These are phyloP conservation scores for Vicia sativa DNA, from an alignment of 306 rosid species.

Conservation along the genomic window DNA sequence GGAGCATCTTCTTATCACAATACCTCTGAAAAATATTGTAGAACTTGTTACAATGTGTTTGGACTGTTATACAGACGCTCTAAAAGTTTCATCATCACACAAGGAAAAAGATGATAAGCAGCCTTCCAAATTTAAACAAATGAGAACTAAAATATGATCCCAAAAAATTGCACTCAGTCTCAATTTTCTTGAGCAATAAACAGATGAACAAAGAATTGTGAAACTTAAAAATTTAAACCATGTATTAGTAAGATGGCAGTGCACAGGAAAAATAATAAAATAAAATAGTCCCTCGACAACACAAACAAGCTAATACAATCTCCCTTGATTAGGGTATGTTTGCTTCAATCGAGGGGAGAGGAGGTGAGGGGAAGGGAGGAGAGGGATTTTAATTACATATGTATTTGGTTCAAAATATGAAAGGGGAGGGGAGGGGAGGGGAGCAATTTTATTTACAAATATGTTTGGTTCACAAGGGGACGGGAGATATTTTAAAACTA, in stretches of 20 bases:
- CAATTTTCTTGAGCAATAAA: slow-evolving; percentile 9
- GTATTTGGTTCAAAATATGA: too few relatives aligned
- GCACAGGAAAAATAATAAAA: slow-evolving; percentile 23
- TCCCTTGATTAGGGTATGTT: too few relatives aligned
- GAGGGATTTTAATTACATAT: too few relatives aligned
- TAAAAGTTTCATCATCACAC: slow-evolving; percentile 14
- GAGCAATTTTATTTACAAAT: too few relatives aligned
- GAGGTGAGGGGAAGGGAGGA: too few relatives aligned
- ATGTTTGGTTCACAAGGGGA: too few relatives aligned
- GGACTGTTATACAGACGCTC: slow-evolving; percentile 11
- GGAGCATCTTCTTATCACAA: slow-evolving; percentile 52
- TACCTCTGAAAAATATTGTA: slow-evolving; percentile 54
- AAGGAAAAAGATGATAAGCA: slow-evolving; percentile 28
- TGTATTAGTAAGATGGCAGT: slow-evolving; percentile 19
- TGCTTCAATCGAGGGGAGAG: too few relatives aligned
- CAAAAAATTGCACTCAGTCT: neutral
- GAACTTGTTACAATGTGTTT: slow-evolving; percentile 10
- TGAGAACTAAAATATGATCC: slow-evolving; percentile 15
- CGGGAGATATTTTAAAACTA: too few relatives aligned
- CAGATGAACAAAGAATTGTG: slow-evolving; percentile 8
- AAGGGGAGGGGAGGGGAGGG: too few relatives aligned
- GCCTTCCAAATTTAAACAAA: slow-evolving; percentile 36
- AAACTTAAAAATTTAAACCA: neutral
- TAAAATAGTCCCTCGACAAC: slow-evolving; percentile 4
- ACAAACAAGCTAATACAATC: slow-evolving; percentile 14